phyloP scores from a whole-genome alignment of 805 yeast species.

The Kuraishia floccosa region DNA sequence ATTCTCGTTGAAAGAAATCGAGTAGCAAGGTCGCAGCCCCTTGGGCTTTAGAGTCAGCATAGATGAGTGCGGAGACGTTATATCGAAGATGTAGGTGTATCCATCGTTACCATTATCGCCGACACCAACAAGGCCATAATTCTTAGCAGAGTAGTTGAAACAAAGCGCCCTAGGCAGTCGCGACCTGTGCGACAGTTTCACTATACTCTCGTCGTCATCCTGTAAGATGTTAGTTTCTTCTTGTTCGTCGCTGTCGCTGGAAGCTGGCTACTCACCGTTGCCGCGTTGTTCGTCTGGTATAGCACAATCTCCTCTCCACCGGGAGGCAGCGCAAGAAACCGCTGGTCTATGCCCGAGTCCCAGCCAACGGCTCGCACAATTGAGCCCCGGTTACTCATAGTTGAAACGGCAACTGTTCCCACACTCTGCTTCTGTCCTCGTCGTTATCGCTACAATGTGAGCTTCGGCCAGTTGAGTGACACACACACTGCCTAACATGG shows the following conservation, averaged over 20 bases:
- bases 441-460: no score
- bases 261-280: conserved; percentile 11
- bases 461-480: no score
- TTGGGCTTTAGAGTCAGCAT: conserved; percentile 40
- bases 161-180: no score
- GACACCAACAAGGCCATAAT: conserved; percentile 53
- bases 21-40: conserved; percentile 65
- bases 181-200: no score
- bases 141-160: conserved; percentile 45
- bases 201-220: no score
- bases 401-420: no score
- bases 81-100: conserved; percentile 48
- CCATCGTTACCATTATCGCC: conserved; percentile 80
- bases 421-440: no score
- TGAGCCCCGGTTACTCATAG: conserved; percentile 23
- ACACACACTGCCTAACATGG: no score
- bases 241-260: no score
- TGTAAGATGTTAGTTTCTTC: no score
- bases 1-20: conserved; percentile 54
- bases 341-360: conserved; percentile 46
- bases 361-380: conserved; percentile 49
- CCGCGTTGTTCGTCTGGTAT: conserved; percentile 38
- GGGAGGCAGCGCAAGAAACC: conserved; percentile 60
- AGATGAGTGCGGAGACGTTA: conserved; percentile 25
- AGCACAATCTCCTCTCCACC: conserved; percentile 70